phyloP scores from a whole-genome alignment of 345 rosid genomes.

The Reutealis trisperma region DNA sequence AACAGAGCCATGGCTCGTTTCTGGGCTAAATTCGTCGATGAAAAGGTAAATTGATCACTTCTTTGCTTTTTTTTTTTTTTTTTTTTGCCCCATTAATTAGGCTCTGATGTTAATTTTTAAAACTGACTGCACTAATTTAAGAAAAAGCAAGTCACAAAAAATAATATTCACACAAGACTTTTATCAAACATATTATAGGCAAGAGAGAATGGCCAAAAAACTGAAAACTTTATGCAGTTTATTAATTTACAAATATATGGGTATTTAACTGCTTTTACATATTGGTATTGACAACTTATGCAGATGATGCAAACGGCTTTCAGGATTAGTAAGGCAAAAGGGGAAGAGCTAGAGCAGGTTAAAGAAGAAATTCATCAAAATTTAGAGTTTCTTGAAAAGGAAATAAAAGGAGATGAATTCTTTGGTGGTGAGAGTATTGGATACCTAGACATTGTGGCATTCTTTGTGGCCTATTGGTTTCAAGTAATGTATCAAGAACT shows the following conservation, averaged over 20 bases:
- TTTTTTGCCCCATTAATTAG: no score
- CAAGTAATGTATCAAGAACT: background rate
- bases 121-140: no score
- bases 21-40: constrained; percentile 9
- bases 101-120: no score
- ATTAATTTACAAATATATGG: no score
- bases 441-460: background rate
- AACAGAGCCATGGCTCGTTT: constrained; percentile 8
- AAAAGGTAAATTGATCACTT: background rate
- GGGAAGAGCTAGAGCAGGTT: background rate
- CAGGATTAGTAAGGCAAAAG: background rate
- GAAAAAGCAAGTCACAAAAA: no score
- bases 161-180: no score
- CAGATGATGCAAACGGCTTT: background rate
- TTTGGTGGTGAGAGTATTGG: constrained; percentile 1
- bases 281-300: background rate
- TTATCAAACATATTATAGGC: no score
- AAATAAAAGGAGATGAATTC: background rate
- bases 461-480: background rate
- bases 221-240: no score
- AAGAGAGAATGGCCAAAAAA: no score
- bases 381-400: background rate
- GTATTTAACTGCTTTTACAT: no score
- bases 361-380: background rate
- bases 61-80: background rate